Conservation (phyloP, 768 basidiomycete species). For the Tricholoma flavovirens region DNA sequence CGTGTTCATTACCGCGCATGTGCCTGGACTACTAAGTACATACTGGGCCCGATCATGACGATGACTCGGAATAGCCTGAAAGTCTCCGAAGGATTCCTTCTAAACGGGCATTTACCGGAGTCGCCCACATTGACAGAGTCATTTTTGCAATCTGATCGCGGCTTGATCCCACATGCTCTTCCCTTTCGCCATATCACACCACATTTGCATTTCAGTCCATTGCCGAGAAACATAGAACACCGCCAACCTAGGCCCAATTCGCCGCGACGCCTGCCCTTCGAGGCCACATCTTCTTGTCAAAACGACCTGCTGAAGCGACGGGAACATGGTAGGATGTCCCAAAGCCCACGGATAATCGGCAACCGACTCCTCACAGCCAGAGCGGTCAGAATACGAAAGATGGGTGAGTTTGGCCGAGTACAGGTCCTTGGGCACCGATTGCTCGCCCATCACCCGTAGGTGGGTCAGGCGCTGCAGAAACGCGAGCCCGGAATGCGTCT, state of each 20-base stretch:
- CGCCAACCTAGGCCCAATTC: conserved; percentile 18
- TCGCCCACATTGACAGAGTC: neutral
- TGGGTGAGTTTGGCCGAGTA: conserved; percentile 22
- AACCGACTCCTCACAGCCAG: conserved; percentile 10
- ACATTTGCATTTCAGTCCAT: conserved; percentile 30
- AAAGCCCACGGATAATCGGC: conserved; percentile 17
- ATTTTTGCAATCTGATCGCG: neutral
- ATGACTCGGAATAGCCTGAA: too few species aligned
- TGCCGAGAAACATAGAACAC: conserved; percentile 23
- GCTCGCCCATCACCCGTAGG: conserved; percentile 27
- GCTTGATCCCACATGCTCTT: conserved; percentile 28
- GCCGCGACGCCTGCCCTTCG: conserved; percentile 16
- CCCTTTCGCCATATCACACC: conserved; percentile 27
- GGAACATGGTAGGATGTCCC: conserved; percentile 17
- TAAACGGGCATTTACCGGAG: too few species aligned
- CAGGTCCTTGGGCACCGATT: conserved; percentile 19
- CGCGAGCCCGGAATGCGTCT: conserved; percentile 18
- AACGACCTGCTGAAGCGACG: conserved; percentile 25
- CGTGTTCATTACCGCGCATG: neutral
- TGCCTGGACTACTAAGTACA: neutral
- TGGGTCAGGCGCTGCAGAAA: conserved; percentile 29
- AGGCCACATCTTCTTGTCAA: conserved; percentile 23
- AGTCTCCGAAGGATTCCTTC: too few species aligned
- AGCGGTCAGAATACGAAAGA: conserved; percentile 23
- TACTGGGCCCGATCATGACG: neutral